A percentile compares a stretch with the other conserved stretches of the same genome.
Evolutionary conservation across 352 stramenopile genomes (phyloP).

Genomic region (Pythium pectinolyticum): DNA sequence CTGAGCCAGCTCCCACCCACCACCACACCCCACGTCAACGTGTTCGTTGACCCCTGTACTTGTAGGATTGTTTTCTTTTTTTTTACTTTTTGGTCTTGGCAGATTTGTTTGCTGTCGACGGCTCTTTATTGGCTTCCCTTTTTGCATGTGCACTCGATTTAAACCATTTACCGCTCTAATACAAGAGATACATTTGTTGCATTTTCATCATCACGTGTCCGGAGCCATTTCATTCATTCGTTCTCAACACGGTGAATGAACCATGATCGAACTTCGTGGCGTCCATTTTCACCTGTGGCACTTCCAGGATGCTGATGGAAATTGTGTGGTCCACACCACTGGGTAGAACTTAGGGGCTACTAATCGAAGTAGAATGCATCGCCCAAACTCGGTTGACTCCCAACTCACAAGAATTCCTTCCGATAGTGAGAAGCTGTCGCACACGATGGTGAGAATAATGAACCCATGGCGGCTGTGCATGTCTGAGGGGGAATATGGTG

Average conservation of each 20-base stretch:
- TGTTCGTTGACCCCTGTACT: neutral
- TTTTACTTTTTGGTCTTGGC: neutral
- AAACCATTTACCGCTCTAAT: constrained; percentile 5
- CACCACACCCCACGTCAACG: no score
- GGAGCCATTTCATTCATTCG: no score
- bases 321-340: neutral
- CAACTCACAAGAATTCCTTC: constrained; percentile 4
- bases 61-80: neutral
- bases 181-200: constrained; percentile 5
- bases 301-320: no score
- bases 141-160: constrained; percentile 2
- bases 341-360: neutral
- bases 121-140: constrained; percentile 3
- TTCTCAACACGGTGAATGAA: no score
- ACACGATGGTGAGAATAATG: constrained; percentile 4
- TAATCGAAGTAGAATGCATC: constrained; percentile 1
- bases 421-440: neutral
- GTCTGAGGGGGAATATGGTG: neutral
- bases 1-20: constrained; percentile 27
- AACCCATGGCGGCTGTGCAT: neutral
- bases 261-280: no score
- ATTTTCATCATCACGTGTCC: neutral
- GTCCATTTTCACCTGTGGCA: no score
- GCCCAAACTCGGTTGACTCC: neutral
- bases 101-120: neutral